Evolutionary conservation across 257 asterid genomes (phyloP).

Genomic region (Scutellaria baicalensis): DNA sequence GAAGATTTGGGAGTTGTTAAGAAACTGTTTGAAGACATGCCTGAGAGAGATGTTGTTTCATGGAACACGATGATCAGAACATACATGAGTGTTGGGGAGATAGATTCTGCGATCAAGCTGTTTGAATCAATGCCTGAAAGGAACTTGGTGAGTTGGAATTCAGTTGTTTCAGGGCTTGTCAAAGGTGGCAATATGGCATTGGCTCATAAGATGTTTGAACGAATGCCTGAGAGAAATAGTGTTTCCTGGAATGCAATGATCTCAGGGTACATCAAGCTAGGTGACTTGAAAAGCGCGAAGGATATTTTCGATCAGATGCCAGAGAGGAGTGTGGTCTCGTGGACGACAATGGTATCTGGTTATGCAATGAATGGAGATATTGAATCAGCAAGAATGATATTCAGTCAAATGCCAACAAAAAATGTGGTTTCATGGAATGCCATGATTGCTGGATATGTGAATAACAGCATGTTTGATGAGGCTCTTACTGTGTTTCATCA

Average conservation of each 20-base stretch:
- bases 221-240: conserved; percentile 28
- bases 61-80: conserved; percentile 38
- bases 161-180: conserved; percentile 32
- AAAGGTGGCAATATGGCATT: conserved; percentile 28
- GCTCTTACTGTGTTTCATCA: conserved; percentile 32
- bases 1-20: conserved; percentile 16
- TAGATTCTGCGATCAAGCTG: conserved; percentile 19
- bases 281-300: conserved; percentile 22
- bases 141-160: conserved; percentile 39
- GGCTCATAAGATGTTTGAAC: conserved; percentile 25
- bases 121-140: conserved; percentile 43
- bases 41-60: conserved; percentile 30
- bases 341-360: conserved; percentile 45
- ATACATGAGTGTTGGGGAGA: conserved; percentile 28
- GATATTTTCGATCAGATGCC: conserved; percentile 35
- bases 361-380: conserved; percentile 31
- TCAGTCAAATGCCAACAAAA: conserved; percentile 29
- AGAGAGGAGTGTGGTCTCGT: conserved; percentile 36
- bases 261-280: conserved; percentile 27
- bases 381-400: conserved; percentile 26
- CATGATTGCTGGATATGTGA: conserved; percentile 47
- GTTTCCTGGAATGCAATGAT: conserved; percentile 41
- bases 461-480: conserved; percentile 34
- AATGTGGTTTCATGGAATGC: conserved; percentile 58
- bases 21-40: conserved; percentile 32